phyloP scores from a whole-genome alignment of 257 asterid species.

The Hygrophila difformis region DNA sequence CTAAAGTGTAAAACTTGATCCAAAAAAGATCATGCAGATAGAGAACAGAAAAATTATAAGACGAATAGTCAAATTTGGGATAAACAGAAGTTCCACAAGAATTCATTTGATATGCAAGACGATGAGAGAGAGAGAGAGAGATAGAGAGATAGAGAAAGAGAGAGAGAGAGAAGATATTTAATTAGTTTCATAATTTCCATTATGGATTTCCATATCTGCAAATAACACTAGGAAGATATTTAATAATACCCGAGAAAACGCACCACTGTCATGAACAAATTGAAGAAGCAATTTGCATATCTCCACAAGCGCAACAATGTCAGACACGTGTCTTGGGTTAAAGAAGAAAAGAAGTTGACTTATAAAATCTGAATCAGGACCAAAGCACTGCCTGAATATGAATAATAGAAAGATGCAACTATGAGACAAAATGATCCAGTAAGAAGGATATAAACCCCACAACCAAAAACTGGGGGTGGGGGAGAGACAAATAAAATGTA shows the following conservation, averaged over 20 bases:
- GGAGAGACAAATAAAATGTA: not conserved
- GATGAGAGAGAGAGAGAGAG: no score
- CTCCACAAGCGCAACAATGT: conserved; percentile 76
- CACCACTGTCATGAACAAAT: conserved; percentile 60
- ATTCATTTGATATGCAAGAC: no score
- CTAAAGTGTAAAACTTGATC: no score
- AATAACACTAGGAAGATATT: conserved; percentile 1
- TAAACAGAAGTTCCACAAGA: no score
- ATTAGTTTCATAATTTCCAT: conserved; percentile 1
- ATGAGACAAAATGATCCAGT: conserved; percentile 10
- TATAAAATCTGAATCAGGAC: conserved; percentile 73
- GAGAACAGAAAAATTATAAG: no score
- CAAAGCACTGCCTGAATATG: conserved; percentile 72
- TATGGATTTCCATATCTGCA: not conserved
- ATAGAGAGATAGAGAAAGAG: no score
- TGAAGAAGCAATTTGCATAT: conserved; percentile 61
- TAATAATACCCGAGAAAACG: conserved; percentile 21
- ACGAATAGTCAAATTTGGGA: no score
- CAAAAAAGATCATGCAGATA: no score
- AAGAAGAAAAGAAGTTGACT: conserved; percentile 79
- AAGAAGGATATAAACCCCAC: no score
- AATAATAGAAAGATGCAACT: conserved; percentile 14
- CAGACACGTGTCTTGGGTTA: conserved; percentile 62
- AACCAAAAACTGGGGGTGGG: conserved; percentile 7
- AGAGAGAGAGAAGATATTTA: no score